Evolutionary conservation across 176 grass and related monocot genomes (phyloP).

Genomic region (Rhipidocladum racemiflorum): DNA sequence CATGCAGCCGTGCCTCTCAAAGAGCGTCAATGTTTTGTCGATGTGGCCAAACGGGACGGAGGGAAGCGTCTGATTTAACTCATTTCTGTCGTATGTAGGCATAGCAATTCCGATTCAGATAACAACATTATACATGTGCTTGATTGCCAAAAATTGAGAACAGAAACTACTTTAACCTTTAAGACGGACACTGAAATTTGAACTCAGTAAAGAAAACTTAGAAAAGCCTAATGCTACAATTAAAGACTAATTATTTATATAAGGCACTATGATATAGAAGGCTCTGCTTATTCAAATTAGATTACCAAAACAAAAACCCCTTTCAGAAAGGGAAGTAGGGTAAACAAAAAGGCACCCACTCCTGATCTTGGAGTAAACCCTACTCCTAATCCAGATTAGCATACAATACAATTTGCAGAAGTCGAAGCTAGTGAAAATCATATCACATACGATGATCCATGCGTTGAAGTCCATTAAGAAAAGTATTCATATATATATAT

Average conservation of each 20-base stretch:
- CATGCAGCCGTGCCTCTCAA: too few species aligned
- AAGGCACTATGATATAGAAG: constrained; percentile 2
- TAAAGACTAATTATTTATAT: constrained; percentile 24
- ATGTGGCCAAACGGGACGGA: too few species aligned
- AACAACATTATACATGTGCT: background rate
- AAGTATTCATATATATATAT: too few species aligned
- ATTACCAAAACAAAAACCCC: constrained; percentile 40
- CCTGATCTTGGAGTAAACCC: constrained; percentile 20
- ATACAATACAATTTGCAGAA: constrained; percentile 45
- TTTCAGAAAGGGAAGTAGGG: constrained; percentile 10
- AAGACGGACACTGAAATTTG: background rate
- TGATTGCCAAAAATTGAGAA: background rate
- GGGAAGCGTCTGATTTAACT: too few species aligned
- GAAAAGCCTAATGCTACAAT: constrained; percentile 26
- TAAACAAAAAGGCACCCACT: constrained; percentile 24
- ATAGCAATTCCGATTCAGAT: too few species aligned
- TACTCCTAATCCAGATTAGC: constrained; percentile 40
- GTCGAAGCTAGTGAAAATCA: constrained; percentile 29
- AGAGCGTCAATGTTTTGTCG: too few species aligned
- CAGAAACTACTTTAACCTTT: background rate
- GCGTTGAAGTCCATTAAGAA: background rate
- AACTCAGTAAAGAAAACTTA: background rate
- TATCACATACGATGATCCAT: constrained; percentile 15
- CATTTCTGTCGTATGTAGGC: too few species aligned
- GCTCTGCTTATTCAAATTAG: constrained; percentile 46